Percentiles rank a stretch among this genome's conserved stretches.
These are phyloP conservation scores for Lipomyces spencermartinsiae DNA, from an alignment of 805 yeast species.

Conservation along the genomic window DNA sequence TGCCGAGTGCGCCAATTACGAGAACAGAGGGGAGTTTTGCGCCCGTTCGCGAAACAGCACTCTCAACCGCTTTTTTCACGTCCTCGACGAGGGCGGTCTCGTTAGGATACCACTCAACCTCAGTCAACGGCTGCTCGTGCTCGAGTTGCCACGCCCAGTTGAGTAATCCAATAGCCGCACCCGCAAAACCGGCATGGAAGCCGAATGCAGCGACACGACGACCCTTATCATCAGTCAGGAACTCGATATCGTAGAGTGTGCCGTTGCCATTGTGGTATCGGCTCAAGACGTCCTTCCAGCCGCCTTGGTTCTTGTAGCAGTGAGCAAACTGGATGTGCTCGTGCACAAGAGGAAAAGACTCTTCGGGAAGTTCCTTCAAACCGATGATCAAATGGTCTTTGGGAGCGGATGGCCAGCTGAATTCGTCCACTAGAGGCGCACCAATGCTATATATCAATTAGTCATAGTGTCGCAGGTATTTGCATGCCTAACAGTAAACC, in stretches of 20 bases:
- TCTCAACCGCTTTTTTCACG: slow-evolving; percentile 54
- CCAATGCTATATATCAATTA: slow-evolving; percentile 62
- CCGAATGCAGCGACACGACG: slow-evolving; percentile 99
- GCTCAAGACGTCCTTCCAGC: slow-evolving; percentile 89
- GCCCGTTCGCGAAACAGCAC: slow-evolving; percentile 54
- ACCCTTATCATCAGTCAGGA: slow-evolving; percentile 90
- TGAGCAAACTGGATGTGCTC: slow-evolving; percentile 99
- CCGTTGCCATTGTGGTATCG: slow-evolving; percentile 95
- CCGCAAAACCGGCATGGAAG: slow-evolving; percentile 99
- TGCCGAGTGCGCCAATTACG: slow-evolving; percentile 96
- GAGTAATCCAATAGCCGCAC: slow-evolving; percentile 94
- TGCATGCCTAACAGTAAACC: slow-evolving; percentile 9
- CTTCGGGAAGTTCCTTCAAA: slow-evolving; percentile 93
- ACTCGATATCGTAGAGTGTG: slow-evolving; percentile 89
- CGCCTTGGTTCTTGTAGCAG: slow-evolving; percentile 96
- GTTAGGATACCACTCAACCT: slow-evolving; percentile 80
- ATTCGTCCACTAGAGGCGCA: slow-evolving; percentile 86
- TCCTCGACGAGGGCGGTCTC: slow-evolving; percentile 77
- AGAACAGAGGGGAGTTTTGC: slow-evolving; percentile 66
- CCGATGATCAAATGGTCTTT: slow-evolving; percentile 88
- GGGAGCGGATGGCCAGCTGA: slow-evolving; percentile 94
- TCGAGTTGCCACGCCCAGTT: slow-evolving; percentile 94
- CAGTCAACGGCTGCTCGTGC: slow-evolving; percentile 74
- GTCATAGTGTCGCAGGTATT: too few relatives aligned
- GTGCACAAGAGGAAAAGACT: slow-evolving; percentile 87